These are phyloP conservation scores for Pyrenochaeta sp. DNA, from an alignment of 2,329 filamentous ascomycete genomes.

Conservation along the genomic window DNA sequence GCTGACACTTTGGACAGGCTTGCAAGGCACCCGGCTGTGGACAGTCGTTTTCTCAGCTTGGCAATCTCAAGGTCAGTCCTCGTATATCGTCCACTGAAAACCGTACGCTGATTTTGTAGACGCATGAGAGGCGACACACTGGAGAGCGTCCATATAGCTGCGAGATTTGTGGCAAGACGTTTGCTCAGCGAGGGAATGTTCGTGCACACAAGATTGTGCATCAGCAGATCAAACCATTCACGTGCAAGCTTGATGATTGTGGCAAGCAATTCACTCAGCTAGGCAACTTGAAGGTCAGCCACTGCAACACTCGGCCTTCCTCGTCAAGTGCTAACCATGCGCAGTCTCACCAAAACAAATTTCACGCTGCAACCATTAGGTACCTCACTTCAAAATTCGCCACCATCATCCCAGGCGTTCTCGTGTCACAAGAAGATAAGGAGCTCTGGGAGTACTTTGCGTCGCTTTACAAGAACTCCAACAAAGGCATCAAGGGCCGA, in stretches of 20 bases:
- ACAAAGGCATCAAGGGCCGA: constrained; percentile 97
- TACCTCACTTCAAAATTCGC: constrained; percentile 76
- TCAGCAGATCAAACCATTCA: constrained; percentile 77
- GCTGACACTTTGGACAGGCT: constrained; percentile 49
- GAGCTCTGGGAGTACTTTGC: constrained; percentile 87
- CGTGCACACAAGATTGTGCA: constrained; percentile 85
- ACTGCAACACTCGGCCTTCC: no score
- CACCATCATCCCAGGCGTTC: constrained; percentile 66
- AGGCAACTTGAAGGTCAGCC: constrained; percentile 83
- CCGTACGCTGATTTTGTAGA: constrained; percentile 61
- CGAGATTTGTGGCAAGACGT: constrained; percentile 79
- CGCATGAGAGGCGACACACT: constrained; percentile 86
- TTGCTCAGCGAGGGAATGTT: constrained; percentile 87
- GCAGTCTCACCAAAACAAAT: constrained; percentile 92
- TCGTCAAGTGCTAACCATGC: constrained; percentile 16
- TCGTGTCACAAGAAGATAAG: constrained; percentile 73
- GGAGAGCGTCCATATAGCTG: constrained; percentile 87
- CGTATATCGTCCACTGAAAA: no score
- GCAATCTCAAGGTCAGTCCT: constrained; percentile 79
- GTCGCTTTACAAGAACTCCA: constrained; percentile 93
- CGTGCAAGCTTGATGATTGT: constrained; percentile 83
- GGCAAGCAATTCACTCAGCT: constrained; percentile 88
- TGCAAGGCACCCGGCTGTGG: constrained; percentile 79
- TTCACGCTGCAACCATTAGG: constrained; percentile 78
- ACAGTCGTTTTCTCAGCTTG: constrained; percentile 85